These are phyloP conservation scores for Protomyces lactucae-debilis DNA, from an alignment of 1,139 yeast species.

Conservation along the genomic window DNA sequence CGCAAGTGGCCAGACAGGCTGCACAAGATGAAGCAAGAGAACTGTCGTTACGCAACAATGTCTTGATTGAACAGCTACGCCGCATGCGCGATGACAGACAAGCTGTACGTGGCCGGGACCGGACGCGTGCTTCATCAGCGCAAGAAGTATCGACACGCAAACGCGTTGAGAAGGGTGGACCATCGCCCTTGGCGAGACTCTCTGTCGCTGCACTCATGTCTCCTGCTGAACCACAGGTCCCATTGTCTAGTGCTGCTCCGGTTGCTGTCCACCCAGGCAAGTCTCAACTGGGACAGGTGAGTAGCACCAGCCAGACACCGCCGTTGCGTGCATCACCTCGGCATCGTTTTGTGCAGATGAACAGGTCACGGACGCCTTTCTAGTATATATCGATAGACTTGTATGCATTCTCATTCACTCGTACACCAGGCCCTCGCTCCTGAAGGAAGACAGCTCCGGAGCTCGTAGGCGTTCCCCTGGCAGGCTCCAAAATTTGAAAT, in stretches of 20 bases:
- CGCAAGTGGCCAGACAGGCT: background rate
- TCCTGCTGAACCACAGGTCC: background rate
- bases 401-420: too few relatives aligned
- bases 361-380: background rate
- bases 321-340: background rate
- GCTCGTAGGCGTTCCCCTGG: too few relatives aligned
- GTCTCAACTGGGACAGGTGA: background rate
- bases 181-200: constrained; percentile 2
- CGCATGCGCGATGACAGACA: constrained; percentile 15
- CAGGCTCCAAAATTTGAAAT: too few relatives aligned
- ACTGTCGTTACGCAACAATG: constrained; percentile 10
- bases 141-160: constrained; percentile 14
- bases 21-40: constrained; percentile 12
- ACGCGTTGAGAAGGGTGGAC: constrained; percentile 17
- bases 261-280: background rate
- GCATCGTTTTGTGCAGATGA: background rate
- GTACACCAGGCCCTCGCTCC: too few relatives aligned
- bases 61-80: constrained; percentile 17
- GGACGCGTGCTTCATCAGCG: constrained; percentile 17
- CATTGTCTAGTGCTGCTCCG: background rate
- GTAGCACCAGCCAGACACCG: background rate
- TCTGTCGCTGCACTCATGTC: constrained; percentile 23
- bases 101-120: constrained; percentile 9
- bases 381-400: background rate
- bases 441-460: too few relatives aligned